Conservation (phyloP, 2,329 filamentous ascomycete species). For the Lasiodiplodia citricola region DNA sequence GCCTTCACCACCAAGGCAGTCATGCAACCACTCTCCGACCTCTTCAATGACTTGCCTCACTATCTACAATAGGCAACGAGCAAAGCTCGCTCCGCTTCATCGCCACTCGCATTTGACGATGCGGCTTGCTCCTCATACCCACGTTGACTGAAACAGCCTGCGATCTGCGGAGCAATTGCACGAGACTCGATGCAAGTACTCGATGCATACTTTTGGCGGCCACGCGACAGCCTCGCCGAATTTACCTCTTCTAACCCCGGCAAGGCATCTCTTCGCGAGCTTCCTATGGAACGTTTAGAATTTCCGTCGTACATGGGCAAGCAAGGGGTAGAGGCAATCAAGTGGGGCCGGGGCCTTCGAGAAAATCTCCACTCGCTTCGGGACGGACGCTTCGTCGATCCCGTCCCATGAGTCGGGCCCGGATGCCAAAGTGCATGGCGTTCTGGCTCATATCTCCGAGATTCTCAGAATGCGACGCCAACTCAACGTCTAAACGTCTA, state of each 20-base stretch:
- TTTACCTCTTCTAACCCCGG: background rate
- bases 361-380: background rate
- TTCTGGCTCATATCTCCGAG: background rate
- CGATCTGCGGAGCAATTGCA: too few species aligned
- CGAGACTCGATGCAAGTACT: background rate
- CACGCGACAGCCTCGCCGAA: background rate
- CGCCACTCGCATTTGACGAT: background rate
- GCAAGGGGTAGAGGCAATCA: background rate
- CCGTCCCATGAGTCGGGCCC: background rate
- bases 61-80: background rate
- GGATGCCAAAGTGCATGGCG: background rate
- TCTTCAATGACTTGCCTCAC: too few species aligned
- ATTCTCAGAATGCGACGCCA: too few species aligned
- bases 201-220: background rate
- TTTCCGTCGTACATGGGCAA: background rate
- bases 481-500: background rate
- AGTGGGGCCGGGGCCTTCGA: background rate
- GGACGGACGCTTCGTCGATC: background rate
- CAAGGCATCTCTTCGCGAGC: background rate
- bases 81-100: background rate
- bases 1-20: background rate
- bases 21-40: background rate
- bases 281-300: background rate
- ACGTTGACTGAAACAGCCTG: too few species aligned
- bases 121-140: too few species aligned